Evolutionary conservation across 1,139 yeast species (phyloP).

Genomic region (Kodamaea arcana): DNA sequence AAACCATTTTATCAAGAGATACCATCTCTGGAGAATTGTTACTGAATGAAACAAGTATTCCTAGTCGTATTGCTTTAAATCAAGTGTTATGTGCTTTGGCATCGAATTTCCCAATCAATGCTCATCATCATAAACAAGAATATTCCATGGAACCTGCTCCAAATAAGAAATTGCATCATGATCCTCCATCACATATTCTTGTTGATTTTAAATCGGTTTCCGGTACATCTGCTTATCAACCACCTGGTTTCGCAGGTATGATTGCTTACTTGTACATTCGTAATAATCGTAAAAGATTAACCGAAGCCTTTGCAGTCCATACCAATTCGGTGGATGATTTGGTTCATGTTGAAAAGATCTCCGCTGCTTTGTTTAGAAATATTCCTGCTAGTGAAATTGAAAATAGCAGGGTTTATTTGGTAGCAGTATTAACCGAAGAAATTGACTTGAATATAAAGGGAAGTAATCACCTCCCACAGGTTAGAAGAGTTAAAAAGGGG

Average conservation of each 20-base stretch:
- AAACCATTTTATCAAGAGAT: constrained; percentile 65
- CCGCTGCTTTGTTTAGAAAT: constrained; percentile 78
- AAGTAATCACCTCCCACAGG: constrained; percentile 20
- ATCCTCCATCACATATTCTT: constrained; percentile 69
- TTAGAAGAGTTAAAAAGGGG: constrained; percentile 64
- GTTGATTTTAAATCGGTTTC: constrained; percentile 74
- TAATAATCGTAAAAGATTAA: constrained; percentile 59
- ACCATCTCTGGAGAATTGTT: constrained; percentile 60
- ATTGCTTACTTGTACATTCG: constrained; percentile 72
- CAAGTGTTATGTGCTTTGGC: constrained; percentile 71
- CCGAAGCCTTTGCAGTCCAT: constrained; percentile 77
- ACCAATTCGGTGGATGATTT: constrained; percentile 57
- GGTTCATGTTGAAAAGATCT: constrained; percentile 58
- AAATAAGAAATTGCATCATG: constrained; percentile 44
- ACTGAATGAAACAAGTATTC: constrained; percentile 35
- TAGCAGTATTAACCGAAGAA: constrained; percentile 64
- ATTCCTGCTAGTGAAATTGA: constrained; percentile 70
- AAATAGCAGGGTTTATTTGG: constrained; percentile 59
- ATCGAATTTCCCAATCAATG: constrained; percentile 63
- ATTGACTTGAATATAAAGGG: constrained; percentile 34
- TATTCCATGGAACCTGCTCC: constrained; percentile 41
- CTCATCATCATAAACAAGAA: constrained; percentile 29
- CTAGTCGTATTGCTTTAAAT: constrained; percentile 62
- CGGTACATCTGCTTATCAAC: constrained; percentile 58
- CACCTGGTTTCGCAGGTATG: constrained; percentile 68